Evolutionary conservation across 345 rosid genomes (phyloP).

Genomic region (Schrenkiella parvula): DNA sequence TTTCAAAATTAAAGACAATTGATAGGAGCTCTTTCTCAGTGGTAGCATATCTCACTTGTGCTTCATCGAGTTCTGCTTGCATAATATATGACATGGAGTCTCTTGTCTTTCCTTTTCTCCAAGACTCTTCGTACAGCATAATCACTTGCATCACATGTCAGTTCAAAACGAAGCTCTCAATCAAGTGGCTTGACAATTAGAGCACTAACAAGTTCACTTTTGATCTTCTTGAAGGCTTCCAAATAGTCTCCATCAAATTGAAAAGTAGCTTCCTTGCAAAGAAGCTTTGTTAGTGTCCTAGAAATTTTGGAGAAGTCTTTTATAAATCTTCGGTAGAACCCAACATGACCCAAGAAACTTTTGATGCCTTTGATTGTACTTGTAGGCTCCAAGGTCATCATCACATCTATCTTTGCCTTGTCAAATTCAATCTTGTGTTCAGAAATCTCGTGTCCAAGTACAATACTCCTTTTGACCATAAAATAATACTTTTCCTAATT

Average conservation of each 20-base stretch:
- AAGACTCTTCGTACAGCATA: neutral
- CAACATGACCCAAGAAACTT: neutral
- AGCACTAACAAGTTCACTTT: neutral
- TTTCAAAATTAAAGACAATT: too few relatives aligned
- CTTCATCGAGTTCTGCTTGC: neutral
- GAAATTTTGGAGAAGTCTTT: neutral
- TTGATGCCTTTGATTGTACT: too few relatives aligned
- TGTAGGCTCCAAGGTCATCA: neutral
- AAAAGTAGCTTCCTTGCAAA: too few relatives aligned
- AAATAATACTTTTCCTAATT: too few relatives aligned
- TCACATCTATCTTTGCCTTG: neutral
- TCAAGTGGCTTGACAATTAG: neutral
- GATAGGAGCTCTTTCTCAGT: neutral
- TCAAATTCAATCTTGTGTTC: too few relatives aligned
- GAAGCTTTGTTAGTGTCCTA: neutral
- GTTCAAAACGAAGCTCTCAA: neutral
- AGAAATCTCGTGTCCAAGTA: too few relatives aligned
- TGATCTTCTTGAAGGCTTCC: neutral
- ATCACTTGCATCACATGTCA: neutral
- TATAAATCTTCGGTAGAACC: too few relatives aligned
- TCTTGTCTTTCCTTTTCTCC: neutral
- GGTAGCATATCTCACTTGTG: neutral
- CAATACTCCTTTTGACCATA: too few relatives aligned
- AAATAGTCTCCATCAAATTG: neutral
- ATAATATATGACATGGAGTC: neutral